phyloP scores from a whole-genome alignment of 495 filamentous ascomycete genomes.

The Trypethelium eluteriae region DNA sequence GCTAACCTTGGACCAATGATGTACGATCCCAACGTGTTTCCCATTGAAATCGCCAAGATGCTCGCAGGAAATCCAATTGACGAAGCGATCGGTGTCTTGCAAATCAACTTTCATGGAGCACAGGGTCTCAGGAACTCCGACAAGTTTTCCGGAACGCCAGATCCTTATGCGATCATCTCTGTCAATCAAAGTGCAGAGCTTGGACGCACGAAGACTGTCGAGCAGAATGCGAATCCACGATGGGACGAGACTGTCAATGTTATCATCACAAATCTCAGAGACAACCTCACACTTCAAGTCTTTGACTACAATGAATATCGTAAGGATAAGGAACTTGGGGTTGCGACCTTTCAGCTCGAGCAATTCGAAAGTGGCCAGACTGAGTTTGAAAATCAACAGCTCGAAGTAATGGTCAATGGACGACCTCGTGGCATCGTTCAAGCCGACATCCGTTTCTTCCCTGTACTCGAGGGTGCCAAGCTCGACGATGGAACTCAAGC shows the following conservation, averaged over 20 bases:
- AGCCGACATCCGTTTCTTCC: conserved; percentile 89
- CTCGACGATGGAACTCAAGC: conserved; percentile 68
- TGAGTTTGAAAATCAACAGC: conserved; percentile 72
- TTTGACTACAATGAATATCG: conserved; percentile 93
- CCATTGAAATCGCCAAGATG: conserved; percentile 98
- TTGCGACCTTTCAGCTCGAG: conserved; percentile 75
- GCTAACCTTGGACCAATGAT: conserved; percentile 88
- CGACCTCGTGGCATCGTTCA: conserved; percentile 72
- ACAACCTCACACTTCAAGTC: conserved; percentile 70
- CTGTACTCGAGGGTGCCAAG: conserved; percentile 66
- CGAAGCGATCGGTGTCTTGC: conserved; percentile 89
- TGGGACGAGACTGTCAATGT: conserved; percentile 97
- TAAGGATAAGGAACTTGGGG: conserved; percentile 92
- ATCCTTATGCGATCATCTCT: conserved; percentile 84
- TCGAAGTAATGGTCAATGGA: conserved; percentile 79
- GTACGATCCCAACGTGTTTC: conserved; percentile 95
- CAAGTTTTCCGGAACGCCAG: conserved; percentile 84
- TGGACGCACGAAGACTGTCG: conserved; percentile 79
- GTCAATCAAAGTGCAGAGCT: conserved; percentile 73
- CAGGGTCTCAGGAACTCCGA: conserved; percentile 90
- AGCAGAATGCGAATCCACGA: conserved; percentile 74
- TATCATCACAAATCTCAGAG: conserved; percentile 81
- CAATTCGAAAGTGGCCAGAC: conserved; percentile 58
- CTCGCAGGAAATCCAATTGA: conserved; percentile 90
- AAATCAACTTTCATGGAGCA: conserved; percentile 83